Evolutionary conservation across 768 basidiomycete species (phyloP).

Genomic region (Cystobasidium ongulense): DNA sequence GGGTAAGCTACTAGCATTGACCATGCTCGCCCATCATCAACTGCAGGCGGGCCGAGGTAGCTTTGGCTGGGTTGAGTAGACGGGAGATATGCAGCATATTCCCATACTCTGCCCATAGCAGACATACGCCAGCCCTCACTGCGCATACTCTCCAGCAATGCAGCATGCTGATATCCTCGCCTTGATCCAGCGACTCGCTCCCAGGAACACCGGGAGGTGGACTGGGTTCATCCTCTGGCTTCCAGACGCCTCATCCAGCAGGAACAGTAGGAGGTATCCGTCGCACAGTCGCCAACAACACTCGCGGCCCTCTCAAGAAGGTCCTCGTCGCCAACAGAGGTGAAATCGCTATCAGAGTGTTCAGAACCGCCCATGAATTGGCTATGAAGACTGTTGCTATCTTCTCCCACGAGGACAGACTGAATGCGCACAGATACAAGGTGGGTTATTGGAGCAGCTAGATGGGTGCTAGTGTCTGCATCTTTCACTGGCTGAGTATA

Average conservation of each 20-base stretch:
- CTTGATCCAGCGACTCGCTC: neutral
- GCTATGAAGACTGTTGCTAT: slow-evolving; percentile 99
- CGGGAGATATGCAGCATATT: too few relatives aligned
- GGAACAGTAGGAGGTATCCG: slow-evolving; percentile 17
- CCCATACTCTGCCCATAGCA: too few relatives aligned
- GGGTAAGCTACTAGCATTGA: too few relatives aligned
- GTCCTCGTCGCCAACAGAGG: slow-evolving; percentile 30
- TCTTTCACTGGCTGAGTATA: neutral
- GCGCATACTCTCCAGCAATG: neutral
- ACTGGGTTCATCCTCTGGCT: neutral
- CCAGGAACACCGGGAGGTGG: slow-evolving; percentile 16
- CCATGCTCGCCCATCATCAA: too few relatives aligned
- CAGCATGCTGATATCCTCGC: neutral
- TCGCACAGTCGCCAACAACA: slow-evolving; percentile 10
- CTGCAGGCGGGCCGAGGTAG: too few relatives aligned
- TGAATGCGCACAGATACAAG: slow-evolving; percentile 97
- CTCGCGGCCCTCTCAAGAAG: slow-evolving; percentile 24
- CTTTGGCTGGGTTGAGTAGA: too few relatives aligned
- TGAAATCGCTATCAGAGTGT: slow-evolving; percentile 98
- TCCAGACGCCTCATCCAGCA: slow-evolving; percentile 1
- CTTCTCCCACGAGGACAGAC: slow-evolving; percentile 91
- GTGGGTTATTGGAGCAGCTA: slow-evolving; percentile 48
- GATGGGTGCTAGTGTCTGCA: neutral
- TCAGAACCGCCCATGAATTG: slow-evolving; percentile 94
- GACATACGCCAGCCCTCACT: neutral